A percentile compares a stretch with the other conserved stretches of the same genome.
Evolutionary conservation across 441 rosid genomes (phyloP).

Genomic region (Croton setiger): DNA sequence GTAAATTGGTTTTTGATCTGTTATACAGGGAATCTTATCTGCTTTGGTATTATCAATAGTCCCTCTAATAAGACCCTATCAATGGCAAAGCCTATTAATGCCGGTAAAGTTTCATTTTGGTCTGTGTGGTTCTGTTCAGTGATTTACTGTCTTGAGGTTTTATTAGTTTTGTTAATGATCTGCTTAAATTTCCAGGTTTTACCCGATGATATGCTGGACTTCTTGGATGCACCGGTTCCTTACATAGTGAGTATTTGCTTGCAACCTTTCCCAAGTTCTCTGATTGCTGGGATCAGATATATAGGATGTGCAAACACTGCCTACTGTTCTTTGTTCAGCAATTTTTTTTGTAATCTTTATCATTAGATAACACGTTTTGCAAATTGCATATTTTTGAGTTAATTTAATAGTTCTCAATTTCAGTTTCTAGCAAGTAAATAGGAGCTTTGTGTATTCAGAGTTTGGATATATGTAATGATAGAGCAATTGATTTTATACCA

Average conservation of each 20-base stretch:
- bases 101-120: conserved; percentile 47
- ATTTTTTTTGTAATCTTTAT: neutral
- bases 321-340: neutral
- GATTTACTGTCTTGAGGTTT: neutral
- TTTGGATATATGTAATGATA: neutral
- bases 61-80: conserved; percentile 89
- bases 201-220: conserved; percentile 88
- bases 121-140: conserved; percentile 13
- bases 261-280: neutral
- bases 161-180: conserved; percentile 23
- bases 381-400: neutral
- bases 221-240: conserved; percentile 98
- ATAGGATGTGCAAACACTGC: neutral
- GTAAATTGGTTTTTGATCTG: conserved; percentile 5
- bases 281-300: neutral
- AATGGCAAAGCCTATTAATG: conserved; percentile 97
- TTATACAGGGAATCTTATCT: conserved; percentile 76
- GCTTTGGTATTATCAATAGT: conserved; percentile 76
- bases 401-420: neutral
- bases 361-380: neutral
- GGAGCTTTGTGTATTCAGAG: neutral
- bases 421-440: neutral
- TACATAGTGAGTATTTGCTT: conserved; percentile 62
- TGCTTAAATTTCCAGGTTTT: conserved; percentile 57
- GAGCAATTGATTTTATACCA: neutral